These are phyloP conservation scores for Taiozyma onychis DNA, from an alignment of 1,139 yeast genomes.

Conservation along the genomic window DNA sequence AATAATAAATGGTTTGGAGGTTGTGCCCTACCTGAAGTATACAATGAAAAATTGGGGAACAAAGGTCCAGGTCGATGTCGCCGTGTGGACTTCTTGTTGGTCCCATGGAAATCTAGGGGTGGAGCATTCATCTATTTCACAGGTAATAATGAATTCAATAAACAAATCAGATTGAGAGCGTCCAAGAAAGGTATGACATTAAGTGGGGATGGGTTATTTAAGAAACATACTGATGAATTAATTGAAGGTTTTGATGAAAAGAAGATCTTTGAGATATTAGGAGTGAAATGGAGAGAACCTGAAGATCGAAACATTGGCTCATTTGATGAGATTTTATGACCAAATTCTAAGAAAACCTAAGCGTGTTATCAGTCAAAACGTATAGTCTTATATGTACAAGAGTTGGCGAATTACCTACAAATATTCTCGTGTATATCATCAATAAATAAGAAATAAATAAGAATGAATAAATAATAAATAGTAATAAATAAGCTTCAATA, in stretches of 20 bases:
- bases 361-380: too few species aligned
- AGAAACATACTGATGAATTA: slow-evolving; percentile 21
- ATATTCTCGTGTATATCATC: not conserved
- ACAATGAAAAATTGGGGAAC: slow-evolving; percentile 15
- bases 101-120: slow-evolving; percentile 46
- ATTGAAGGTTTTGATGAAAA: slow-evolving; percentile 44
- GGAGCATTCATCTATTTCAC: slow-evolving; percentile 52
- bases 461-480: slow-evolving; percentile 5
- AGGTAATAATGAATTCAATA: slow-evolving; percentile 52
- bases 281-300: slow-evolving; percentile 42
- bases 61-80: slow-evolving; percentile 34
- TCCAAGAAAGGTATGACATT: slow-evolving; percentile 37
- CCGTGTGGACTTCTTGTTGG: slow-evolving; percentile 49
- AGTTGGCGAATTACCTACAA: too few species aligned
- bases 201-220: slow-evolving; percentile 45
- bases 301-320: slow-evolving; percentile 35
- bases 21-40: slow-evolving; percentile 14
- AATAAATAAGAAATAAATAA: slow-evolving; percentile 3
- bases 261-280: slow-evolving; percentile 42
- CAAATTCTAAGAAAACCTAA: not conserved
- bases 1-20: slow-evolving; percentile 16
- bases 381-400: too few species aligned
- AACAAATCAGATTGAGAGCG: slow-evolving; percentile 44
- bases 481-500: slow-evolving; percentile 3
- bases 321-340: not conserved